Evolutionary conservation across 2,329 filamentous ascomycete genomes (phyloP).

Genomic region (Aspergillus quadricinctus): DNA sequence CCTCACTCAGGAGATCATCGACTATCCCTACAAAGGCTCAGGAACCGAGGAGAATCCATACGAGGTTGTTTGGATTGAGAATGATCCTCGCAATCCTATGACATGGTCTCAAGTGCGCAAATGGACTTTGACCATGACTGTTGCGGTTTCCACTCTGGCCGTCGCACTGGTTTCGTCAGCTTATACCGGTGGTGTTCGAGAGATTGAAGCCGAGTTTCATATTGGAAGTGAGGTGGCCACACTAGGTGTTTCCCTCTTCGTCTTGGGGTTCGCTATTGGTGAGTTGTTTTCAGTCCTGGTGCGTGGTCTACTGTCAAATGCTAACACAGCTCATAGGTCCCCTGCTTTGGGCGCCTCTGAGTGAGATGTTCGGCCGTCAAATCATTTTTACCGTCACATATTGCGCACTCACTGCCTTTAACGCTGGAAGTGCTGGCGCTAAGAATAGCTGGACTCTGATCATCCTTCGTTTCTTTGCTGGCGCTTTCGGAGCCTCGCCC

Average conservation of each 20-base stretch:
- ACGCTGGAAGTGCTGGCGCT: conserved; percentile 54
- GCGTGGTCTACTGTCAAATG: neutral
- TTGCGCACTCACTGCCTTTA: conserved; percentile 54
- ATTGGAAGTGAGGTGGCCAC: conserved; percentile 35
- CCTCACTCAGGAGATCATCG: conserved; percentile 54
- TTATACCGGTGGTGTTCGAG: conserved; percentile 36
- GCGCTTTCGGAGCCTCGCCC: conserved; percentile 58
- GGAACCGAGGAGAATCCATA: conserved; percentile 66
- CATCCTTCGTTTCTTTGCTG: conserved; percentile 64
- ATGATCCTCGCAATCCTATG: conserved; percentile 54
- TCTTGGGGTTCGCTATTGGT: conserved; percentile 44
- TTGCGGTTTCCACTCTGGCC: conserved; percentile 38
- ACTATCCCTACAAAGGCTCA: conserved; percentile 53
- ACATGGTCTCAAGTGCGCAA: conserved; percentile 31
- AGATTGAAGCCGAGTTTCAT: conserved; percentile 34
- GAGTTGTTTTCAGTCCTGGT: neutral
- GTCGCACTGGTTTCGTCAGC: conserved; percentile 42
- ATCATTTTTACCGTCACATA: conserved; percentile 32
- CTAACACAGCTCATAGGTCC: conserved; percentile 25
- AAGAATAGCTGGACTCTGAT: conserved; percentile 58
- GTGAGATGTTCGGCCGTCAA: conserved; percentile 37
- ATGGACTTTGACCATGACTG: conserved; percentile 38
- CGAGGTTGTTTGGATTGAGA: conserved; percentile 62
- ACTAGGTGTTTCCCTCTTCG: conserved; percentile 43
- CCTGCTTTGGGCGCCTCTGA: conserved; percentile 42